Evolutionary conservation across 305 asterid species (phyloP), one percentile per base, ranked within the genome.

Genomic region (Fraxinus velutina): DNA sequence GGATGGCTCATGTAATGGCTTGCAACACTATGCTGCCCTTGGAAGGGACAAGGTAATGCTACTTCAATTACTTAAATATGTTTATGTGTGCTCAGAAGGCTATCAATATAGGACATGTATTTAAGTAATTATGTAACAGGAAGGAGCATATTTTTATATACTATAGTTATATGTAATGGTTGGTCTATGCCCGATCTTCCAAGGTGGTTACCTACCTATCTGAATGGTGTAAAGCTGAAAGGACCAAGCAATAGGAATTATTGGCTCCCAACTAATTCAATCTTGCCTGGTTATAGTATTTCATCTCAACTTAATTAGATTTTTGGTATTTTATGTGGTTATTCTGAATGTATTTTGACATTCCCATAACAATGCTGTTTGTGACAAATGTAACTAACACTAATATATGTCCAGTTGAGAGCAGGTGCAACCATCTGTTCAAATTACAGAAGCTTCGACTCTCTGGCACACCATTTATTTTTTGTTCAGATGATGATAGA

Each of bases 1-100:
- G 99, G 99, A 95, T 89, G 99, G 99, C 84, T 95, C 99, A n/a
- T 95, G 99, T 85, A 95, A 95, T 86, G 99, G 99, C 78, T 84
- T 95, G 93, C 99, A 95, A 89, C 99, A 95, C 82, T 95, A 95
- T 87, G 99, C 99, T 83, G 99, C 99, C 66, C 97, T 95, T 83
- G 99, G 99, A 62, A 89, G 99, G 86, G 99, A 95, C 88, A 92
- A 87, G 99, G 99, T 95, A 91, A 82, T 30, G 70, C 80, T 75
- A 44, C 17, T 42, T 42, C 79, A 36, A 79, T 50, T 13, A 36
- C 52, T 78, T 71, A 27, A 66, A 74, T 32, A 4, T 75, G 55
- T 79, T 77, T 74, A 44, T 78, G 42, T 74, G 75, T 55, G 29
- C 81, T 36, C 39, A 39, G 68, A 50, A 10, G 62, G 60, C 62